Evolutionary conservation across 1,284 basidiomycete species (phyloP).

Genomic region (Stereum hirsutum): DNA sequence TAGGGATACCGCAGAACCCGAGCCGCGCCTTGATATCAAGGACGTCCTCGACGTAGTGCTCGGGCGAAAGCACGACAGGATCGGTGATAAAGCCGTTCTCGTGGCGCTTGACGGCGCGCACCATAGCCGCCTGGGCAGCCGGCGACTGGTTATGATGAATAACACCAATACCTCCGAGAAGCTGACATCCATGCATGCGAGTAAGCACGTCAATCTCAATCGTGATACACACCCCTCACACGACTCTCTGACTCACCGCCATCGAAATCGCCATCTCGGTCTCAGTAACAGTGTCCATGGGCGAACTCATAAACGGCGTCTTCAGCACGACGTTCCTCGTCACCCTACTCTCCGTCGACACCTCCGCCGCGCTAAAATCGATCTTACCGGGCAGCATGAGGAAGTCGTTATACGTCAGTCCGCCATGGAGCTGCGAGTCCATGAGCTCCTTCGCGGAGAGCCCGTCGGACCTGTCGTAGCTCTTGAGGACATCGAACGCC

Average conservation of each 20-base stretch:
- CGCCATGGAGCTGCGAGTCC: conserved; percentile 83
- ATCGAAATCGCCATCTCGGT: conserved; percentile 94
- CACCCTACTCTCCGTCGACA: conserved; percentile 79
- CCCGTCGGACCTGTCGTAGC: conserved; percentile 79
- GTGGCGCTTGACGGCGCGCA: conserved; percentile 94
- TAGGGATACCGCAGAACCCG: conserved; percentile 96
- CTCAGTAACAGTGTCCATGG: conserved; percentile 99
- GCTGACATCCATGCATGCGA: too few species aligned
- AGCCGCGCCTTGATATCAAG: conserved; percentile 88
- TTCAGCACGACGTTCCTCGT: conserved; percentile 91
- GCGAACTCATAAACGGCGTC: conserved; percentile 95
- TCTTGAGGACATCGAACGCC: conserved; percentile 67
- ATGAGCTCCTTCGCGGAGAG: conserved; percentile 84
- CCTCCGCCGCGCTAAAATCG: conserved; percentile 81
- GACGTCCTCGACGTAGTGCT: conserved; percentile 81
- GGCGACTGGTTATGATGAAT: conserved; percentile 97
- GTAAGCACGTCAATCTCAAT: conserved; percentile 10
- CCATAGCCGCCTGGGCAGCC: conserved; percentile 90
- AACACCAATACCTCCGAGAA: conserved; percentile 95
- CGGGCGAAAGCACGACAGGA: conserved; percentile 79
- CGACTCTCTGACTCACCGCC: conserved; percentile 50
- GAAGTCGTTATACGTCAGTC: conserved; percentile 96
- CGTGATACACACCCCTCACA: background rate
- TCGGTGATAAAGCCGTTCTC: conserved; percentile 99
- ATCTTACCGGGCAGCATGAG: conserved; percentile 94